A percentile compares a stretch with the other conserved stretches of the same genome.
These are phyloP conservation scores for Albizia julibrissin DNA, from an alignment of 306 rosid genomes.

Conservation along the genomic window DNA sequence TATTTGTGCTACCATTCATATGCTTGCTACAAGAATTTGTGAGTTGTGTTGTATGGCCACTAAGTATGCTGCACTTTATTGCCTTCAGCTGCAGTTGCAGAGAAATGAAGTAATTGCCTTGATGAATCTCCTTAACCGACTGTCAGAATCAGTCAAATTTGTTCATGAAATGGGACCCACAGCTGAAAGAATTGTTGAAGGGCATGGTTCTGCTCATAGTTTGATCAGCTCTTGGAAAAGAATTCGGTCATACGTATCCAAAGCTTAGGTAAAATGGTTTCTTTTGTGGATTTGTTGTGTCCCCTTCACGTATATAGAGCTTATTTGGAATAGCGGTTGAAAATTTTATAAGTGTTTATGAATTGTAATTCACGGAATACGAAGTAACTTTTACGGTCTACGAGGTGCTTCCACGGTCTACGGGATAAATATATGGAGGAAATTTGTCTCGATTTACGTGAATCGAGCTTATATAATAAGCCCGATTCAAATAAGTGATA, in stretches of 20 bases:
- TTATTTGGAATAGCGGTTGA: no score
- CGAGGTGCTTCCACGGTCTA: no score
- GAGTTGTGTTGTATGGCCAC: neutral
- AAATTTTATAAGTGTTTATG: no score
- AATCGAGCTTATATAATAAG: no score
- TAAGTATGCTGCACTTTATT: constrained; percentile 25
- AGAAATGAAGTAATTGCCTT: constrained; percentile 94
- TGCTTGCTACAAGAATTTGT: neutral
- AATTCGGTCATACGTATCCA: constrained; percentile 48
- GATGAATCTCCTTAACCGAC: constrained; percentile 84
- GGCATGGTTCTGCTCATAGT: constrained; percentile 40
- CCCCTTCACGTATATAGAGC: neutral
- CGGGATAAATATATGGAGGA: no score
- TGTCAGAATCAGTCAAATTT: constrained; percentile 77
- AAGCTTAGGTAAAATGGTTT: constrained; percentile 41
- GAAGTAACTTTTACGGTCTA: no score
- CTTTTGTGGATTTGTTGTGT: neutral
- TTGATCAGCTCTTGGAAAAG: constrained; percentile 47
- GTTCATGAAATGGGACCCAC: constrained; percentile 73
- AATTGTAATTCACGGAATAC: no score
- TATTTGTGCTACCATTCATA: neutral
- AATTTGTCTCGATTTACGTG: no score
- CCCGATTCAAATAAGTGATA: no score
- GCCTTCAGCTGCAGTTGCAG: constrained; percentile 78
- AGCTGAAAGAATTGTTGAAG: constrained; percentile 52